Evolutionary conservation across 192 early-diverging fungal genomes (phyloP).

Genomic region (Backusella liffmaniae): DNA sequence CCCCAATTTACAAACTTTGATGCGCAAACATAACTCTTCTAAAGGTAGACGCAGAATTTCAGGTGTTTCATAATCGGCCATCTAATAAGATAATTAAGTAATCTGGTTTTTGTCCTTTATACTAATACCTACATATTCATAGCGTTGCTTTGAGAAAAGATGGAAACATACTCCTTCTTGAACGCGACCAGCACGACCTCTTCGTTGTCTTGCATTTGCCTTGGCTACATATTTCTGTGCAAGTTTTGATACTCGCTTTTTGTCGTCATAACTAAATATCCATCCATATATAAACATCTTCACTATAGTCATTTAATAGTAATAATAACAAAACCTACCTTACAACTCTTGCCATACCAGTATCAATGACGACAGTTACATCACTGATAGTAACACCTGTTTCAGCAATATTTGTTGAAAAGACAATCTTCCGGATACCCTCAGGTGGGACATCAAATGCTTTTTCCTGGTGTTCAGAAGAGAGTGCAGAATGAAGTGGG

Average conservation of each 20-base stretch:
- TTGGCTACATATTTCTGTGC: conserved; percentile 63
- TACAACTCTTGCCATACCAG: conserved; percentile 72
- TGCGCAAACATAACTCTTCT: conserved; percentile 70
- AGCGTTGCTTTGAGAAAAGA: conserved; percentile 54
- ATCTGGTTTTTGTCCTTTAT: neutral
- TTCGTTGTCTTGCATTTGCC: conserved; percentile 68
- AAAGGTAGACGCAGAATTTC: conserved; percentile 74
- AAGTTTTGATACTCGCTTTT: conserved; percentile 57
- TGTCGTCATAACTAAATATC: conserved; percentile 51
- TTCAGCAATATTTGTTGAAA: conserved; percentile 82
- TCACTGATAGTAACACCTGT: conserved; percentile 83
- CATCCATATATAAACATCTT: neutral
- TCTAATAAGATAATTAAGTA: conserved; percentile 17
- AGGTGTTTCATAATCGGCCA: conserved; percentile 57
- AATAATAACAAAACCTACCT: conserved; percentile 41
- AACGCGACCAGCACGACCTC: conserved; percentile 84
- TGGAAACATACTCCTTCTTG: conserved; percentile 76
- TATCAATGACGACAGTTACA: conserved; percentile 78
- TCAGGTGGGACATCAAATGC: conserved; percentile 61
- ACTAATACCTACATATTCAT: conserved; percentile 31
- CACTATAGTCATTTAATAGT: neutral
- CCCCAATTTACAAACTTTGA: conserved; percentile 50
- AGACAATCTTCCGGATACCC: conserved; percentile 68
- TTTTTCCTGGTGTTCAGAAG: conserved; percentile 61
- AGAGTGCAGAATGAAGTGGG: conserved; percentile 61